Conservation (phyloP, 768 basidiomycete genomes). For the Lactarius indigo region DNA sequence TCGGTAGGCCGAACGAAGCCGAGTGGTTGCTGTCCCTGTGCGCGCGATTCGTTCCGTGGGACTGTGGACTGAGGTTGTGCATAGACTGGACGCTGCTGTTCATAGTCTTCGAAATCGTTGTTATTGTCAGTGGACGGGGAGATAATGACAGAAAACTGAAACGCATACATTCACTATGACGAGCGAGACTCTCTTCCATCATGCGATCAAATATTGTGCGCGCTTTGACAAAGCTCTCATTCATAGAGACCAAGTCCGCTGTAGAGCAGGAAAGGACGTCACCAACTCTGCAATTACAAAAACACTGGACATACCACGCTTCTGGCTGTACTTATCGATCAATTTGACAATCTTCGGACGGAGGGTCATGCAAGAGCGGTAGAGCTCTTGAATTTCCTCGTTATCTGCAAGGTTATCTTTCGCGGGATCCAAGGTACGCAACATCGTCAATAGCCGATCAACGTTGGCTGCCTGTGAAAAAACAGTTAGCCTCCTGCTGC, state of each 20-base stretch:
- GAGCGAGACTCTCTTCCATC: constrained; percentile 86
- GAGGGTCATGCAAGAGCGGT: constrained; percentile 83
- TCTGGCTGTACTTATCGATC: constrained; percentile 96
- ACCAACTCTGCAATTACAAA: not conserved
- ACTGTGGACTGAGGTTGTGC: constrained; percentile 29
- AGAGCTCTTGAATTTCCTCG: constrained; percentile 63
- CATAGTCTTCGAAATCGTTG: constrained; percentile 45
- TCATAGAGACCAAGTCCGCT: constrained; percentile 95
- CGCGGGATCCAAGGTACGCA: constrained; percentile 6
- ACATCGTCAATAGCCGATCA: constrained; percentile 51
- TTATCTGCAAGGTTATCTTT: constrained; percentile 25
- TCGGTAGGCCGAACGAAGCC: constrained; percentile 32
- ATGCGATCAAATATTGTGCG: constrained; percentile 87
- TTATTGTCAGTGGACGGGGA: constrained; percentile 14
- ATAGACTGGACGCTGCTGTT: constrained; percentile 37
- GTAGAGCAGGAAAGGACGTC: constrained; percentile 2
- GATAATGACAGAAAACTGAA: not conserved
- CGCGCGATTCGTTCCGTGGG: constrained; percentile 34
- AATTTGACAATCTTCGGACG: constrained; percentile 94
- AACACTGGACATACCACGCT: constrained; percentile 49
- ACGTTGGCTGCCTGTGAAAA: constrained; percentile 86
- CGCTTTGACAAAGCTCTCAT: constrained; percentile 88
- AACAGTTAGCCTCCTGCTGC: constrained; percentile 80
- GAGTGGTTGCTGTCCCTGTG: constrained; percentile 21
- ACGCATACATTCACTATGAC: constrained; percentile 61